phyloP scores from a whole-genome alignment of 2,329 filamentous ascomycete species.

The Xylariaceae sp. region DNA sequence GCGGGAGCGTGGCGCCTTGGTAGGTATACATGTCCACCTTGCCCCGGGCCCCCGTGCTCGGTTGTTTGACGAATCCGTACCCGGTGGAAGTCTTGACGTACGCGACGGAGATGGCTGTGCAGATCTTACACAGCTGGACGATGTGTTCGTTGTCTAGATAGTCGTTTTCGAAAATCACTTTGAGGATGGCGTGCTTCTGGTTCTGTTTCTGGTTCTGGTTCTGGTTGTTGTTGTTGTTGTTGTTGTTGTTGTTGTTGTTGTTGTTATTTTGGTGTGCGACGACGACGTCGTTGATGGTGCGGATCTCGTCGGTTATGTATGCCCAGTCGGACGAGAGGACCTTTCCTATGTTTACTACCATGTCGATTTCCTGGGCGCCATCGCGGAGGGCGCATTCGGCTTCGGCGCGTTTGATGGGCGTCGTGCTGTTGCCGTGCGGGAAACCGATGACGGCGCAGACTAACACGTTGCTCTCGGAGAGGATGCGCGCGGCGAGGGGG shows the following conservation, averaged over 20 bases:
- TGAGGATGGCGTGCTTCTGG: slow-evolving; percentile 40
- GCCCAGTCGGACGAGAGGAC: slow-evolving; percentile 51
- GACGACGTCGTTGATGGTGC: slow-evolving; percentile 44
- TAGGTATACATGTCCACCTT: slow-evolving; percentile 44
- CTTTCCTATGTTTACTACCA: slow-evolving; percentile 58
- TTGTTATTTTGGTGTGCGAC: neutral
- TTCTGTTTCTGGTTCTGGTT: too few species aligned
- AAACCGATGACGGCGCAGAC: slow-evolving; percentile 57
- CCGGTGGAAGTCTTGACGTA: slow-evolving; percentile 59
- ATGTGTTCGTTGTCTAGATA: slow-evolving; percentile 48
- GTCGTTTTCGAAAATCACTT: slow-evolving; percentile 60
- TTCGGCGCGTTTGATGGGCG: slow-evolving; percentile 49
- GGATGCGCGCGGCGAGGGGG: slow-evolving; percentile 40
- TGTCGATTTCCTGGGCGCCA: slow-evolving; percentile 52
- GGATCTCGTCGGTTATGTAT: slow-evolving; percentile 50
- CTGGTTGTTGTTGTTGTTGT: too few species aligned
- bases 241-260: too few species aligned
- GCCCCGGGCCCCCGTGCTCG: slow-evolving; percentile 19
- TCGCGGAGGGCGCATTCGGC: slow-evolving; percentile 41
- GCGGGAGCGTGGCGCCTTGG: slow-evolving; percentile 45
- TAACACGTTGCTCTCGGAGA: slow-evolving; percentile 44
- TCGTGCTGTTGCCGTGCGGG: slow-evolving; percentile 53
- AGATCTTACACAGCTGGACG: slow-evolving; percentile 48
- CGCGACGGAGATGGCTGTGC: slow-evolving; percentile 43
- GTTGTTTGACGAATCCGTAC: slow-evolving; percentile 54